Evolutionary conservation across 129 eudicot species (phyloP), one percentile per base, ranked within the genome.

Genomic region (Mikania micrantha): DNA sequence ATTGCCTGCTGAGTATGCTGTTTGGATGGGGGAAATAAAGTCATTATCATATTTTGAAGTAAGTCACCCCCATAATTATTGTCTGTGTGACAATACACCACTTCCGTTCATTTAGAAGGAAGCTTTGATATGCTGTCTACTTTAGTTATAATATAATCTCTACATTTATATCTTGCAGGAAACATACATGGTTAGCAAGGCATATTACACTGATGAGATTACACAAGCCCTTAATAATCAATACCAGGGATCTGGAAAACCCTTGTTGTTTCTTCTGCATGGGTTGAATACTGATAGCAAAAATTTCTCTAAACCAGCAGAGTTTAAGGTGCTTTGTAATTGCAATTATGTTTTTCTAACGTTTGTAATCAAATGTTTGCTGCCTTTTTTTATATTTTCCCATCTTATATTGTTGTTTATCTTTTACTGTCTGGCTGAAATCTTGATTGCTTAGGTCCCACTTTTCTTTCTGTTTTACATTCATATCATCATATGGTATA

Each of bases 1-100:
- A 71, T 78, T 93, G 75, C 89, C 96, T 53, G 72, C 85, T 76
- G 98, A 93, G 2, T 93, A 93, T 86, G 98, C 99, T 13, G 86
- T 89, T 70, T 93, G 99, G 99, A 65, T 83, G 85, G 98, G 99
- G 66, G 88, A 89, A 81, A 93, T 89, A 81, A 86, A 89, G 83
- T 66, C 92, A 13, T 59, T 74, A 63, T 74, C 95, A 25, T 74
- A 82, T 77, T 86, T 82, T 72, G 87, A 84, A 88, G 99, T 89
- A 81, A 82, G 44, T 74, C 72, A 29, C 63, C 57, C 27, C 12
- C 44, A 36, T 45, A 11, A 29, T 45, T 63, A 25, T 15, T 62
- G 57, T 25, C 58, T 16, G n/a, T 17, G 57, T 29, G 53, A 21
- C 58, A 28, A 10, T 6, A n/a, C 32, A 47, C 61, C 4, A 67